Evolutionary conservation across 805 yeast species (phyloP), one percentile per base, ranked within the genome.

Genomic region (Huiozyma sinensis): DNA sequence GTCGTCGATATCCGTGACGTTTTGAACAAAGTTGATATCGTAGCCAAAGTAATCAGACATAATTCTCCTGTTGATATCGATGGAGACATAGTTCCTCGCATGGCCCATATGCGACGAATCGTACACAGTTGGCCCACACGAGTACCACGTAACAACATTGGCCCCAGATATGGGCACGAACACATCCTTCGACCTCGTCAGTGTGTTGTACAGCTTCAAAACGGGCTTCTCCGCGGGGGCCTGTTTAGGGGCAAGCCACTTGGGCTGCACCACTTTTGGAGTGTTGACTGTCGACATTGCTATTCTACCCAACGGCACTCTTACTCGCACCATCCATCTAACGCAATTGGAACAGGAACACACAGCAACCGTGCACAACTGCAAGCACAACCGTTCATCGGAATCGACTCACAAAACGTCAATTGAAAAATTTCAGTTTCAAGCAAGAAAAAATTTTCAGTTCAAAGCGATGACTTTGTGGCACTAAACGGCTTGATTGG

Each of bases 1-100:
- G 65, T 92, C 98, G 64, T 92, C 98, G 48, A 92, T 88, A 64
- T 92, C 98, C n/a, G 98, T 92, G 46, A 92, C 97, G 60, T 92
- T 92, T 68, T 92, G 98, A 38, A 92, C 88, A 65, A 89, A 92
- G 40, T 72, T 73, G 38, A 92, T 76, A 53, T 86, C 79, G 66
- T 86, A 92, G 17, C 95, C 95, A 65, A 92, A 92, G 64, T 87
- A 90, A 63, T 90, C 86, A 63, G 82, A 87, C 51, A 92, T 61
- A 41, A 92, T 76, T 53, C 98, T 75, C 62, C 98, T 79, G 61
- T 88, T 84, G 60, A 92, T 87, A 63, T 92, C 98, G 43, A 84
- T 85, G 7, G 95, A 78, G 41, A 92, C 97, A 58, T 92, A 92
- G 66, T 92, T 92, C 64, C 98, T 74, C 10, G 98, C 98, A 63